Evolutionary conservation across 2,329 filamentous ascomycete genomes (phyloP).

Genomic region (Purpureocillium takamizusanense): DNA sequence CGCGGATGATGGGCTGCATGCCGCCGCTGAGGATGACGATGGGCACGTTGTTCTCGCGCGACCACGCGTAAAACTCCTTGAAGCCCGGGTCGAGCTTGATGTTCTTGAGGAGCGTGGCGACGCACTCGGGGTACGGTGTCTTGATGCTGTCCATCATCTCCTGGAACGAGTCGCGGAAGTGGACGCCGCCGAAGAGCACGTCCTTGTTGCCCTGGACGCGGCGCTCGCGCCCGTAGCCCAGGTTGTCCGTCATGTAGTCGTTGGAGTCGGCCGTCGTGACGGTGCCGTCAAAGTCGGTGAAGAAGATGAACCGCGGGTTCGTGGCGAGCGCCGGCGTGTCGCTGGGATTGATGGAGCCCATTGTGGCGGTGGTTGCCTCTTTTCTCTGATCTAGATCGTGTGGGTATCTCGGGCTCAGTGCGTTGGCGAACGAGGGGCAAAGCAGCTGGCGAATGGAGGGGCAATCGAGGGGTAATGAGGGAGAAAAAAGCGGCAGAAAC

Average conservation of each 20-base stretch:
- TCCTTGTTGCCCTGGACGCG: constrained; percentile 67
- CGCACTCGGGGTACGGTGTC: constrained; percentile 73
- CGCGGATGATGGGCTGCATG: constrained; percentile 86
- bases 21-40: constrained; percentile 87
- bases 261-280: constrained; percentile 68
- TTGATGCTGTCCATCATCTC: constrained; percentile 87
- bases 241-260: constrained; percentile 75
- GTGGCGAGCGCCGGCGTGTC: constrained; percentile 51
- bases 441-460: constrained; percentile 4
- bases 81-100: constrained; percentile 87
- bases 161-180: constrained; percentile 80
- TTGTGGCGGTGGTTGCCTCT: constrained; percentile 15
- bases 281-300: constrained; percentile 97
- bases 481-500: too few relatives aligned
- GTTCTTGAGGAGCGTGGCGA: constrained; percentile 67
- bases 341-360: constrained; percentile 31
- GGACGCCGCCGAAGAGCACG: constrained; percentile 60
- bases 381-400: background rate
- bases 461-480: too few relatives aligned
- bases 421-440: constrained; percentile 2
- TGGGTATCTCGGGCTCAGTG: too few relatives aligned
- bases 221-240: constrained; percentile 69
- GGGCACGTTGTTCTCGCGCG: constrained; percentile 71
- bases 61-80: constrained; percentile 79
- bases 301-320: constrained; percentile 89